Conservation (phyloP, 108 stramenopile species). For the Cyclotella atomus region DNA sequence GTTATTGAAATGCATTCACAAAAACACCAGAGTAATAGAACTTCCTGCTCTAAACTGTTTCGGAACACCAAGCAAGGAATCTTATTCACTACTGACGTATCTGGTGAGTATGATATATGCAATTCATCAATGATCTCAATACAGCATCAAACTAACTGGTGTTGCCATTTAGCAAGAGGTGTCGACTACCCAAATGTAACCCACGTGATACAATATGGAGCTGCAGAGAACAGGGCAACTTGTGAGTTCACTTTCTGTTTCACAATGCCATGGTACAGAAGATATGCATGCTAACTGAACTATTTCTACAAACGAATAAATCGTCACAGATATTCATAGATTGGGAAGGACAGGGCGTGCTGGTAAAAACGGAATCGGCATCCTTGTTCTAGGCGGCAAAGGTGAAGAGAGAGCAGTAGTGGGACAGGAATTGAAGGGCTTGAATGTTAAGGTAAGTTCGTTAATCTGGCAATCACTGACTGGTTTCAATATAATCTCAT, state of each 20-base stretch:
- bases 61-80: constrained; percentile 45
- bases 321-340: constrained; percentile 68
- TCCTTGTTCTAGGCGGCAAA: constrained; percentile 36
- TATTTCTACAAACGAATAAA: no score
- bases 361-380: constrained; percentile 55
- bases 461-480: background rate
- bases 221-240: constrained; percentile 73
- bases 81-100: constrained; percentile 84
- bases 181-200: constrained; percentile 86
- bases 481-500: background rate
- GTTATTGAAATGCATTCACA: constrained; percentile 85
- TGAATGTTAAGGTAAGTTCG: constrained; percentile 25
- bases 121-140: background rate
- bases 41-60: constrained; percentile 60
- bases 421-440: constrained; percentile 38
- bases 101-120: constrained; percentile 2
- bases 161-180: constrained; percentile 82
- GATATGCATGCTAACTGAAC: no score
- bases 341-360: constrained; percentile 87
- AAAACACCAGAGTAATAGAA: constrained; percentile 72
- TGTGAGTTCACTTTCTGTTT: constrained; percentile 29
- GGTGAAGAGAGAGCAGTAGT: constrained; percentile 29
- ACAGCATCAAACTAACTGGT: no score
- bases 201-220: constrained; percentile 75
- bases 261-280: background rate